These are phyloP conservation scores for Geranomyces variabilis DNA, from an alignment of 192 early-diverging fungal species.

Conservation along the genomic window DNA sequence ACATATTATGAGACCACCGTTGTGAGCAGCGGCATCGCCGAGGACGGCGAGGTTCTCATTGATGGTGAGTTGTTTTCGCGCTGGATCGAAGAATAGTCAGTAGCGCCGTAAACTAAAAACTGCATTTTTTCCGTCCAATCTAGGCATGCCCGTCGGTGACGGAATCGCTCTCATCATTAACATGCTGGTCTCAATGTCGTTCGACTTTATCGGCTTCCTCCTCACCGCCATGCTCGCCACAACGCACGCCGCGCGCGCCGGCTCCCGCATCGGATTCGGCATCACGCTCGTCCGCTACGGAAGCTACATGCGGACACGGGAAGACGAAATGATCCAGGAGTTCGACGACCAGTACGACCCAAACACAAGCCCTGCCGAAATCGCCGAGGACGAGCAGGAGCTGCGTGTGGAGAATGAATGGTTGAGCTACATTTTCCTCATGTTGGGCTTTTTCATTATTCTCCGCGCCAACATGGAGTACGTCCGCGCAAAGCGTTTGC, in stretches of 20 bases:
- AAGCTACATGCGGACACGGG: slow-evolving; percentile 19
- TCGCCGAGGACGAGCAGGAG: slow-evolving; percentile 18
- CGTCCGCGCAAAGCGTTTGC: slow-evolving; percentile 69
- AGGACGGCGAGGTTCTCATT: slow-evolving; percentile 84
- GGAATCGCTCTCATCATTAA: slow-evolving; percentile 78
- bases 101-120: background rate
- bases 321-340: slow-evolving; percentile 31
- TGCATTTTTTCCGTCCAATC: background rate
- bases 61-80: slow-evolving; percentile 54
- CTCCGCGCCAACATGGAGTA: slow-evolving; percentile 75
- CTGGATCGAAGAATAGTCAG: no score
- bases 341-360: slow-evolving; percentile 30
- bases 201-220: slow-evolving; percentile 75
- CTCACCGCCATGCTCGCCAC: slow-evolving; percentile 89
- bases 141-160: slow-evolving; percentile 85
- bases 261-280: slow-evolving; percentile 43
- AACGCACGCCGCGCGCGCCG: slow-evolving; percentile 74
- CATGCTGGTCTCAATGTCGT: slow-evolving; percentile 62
- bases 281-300: slow-evolving; percentile 47
- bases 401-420: slow-evolving; percentile 60
- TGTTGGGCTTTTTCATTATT: slow-evolving; percentile 75
- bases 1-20: slow-evolving; percentile 81
- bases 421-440: slow-evolving; percentile 74
- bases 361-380: slow-evolving; percentile 8
- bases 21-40: slow-evolving; percentile 60